These are phyloP conservation scores for Acorus gramineus DNA, from an alignment of 106 monocot species.

Conservation along the genomic window DNA sequence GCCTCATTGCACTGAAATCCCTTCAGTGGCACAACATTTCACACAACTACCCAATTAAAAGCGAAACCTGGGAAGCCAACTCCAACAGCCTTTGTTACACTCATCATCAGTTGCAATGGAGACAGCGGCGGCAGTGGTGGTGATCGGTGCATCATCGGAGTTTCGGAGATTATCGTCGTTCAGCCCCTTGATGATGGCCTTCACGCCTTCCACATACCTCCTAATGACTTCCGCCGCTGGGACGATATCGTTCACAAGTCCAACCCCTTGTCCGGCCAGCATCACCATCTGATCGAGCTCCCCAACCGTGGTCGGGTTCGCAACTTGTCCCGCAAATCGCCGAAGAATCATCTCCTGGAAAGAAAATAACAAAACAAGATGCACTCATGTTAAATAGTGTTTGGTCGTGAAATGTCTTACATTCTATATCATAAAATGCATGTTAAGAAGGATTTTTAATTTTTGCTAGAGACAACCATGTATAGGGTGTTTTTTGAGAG, in stretches of 20 bases:
- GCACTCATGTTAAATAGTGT: neutral
- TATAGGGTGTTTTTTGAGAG: no score
- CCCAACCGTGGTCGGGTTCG: slow-evolving; percentile 1
- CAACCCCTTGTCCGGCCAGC: neutral
- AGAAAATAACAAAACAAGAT: neutral
- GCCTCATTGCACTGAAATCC: no score
- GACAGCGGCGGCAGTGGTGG: no score
- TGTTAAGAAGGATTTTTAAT: no score
- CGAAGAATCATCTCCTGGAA: neutral
- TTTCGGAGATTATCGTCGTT: neutral
- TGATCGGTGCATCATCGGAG: no score
- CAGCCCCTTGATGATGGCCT: slow-evolving; percentile 1
- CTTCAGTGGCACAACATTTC: no score
- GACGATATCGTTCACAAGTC: neutral
- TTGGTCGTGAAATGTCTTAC: neutral
- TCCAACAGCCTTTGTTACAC: no score
- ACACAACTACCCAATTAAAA: no score
- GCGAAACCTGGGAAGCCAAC: no score
- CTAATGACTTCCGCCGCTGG: neutral
- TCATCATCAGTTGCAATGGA: no score
- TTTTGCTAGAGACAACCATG: no score
- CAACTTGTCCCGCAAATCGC: neutral
- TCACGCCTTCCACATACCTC: neutral
- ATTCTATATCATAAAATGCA: no score
- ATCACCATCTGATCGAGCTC: neutral